phyloP scores from a whole-genome alignment of 1,139 yeast genomes.

The Pichia sp. region DNA sequence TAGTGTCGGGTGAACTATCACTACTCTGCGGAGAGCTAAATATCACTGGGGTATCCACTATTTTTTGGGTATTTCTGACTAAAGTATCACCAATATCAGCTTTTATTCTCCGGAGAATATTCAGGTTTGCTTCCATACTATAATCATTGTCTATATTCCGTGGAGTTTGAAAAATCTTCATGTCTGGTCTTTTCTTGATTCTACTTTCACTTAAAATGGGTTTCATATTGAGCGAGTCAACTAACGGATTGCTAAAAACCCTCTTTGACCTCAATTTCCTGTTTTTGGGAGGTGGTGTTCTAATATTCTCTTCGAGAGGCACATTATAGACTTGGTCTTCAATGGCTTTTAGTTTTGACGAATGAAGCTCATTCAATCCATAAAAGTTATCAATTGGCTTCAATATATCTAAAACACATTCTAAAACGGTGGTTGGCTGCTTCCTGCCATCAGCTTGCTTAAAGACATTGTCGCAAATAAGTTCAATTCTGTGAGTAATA shows the following conservation, averaged over 20 bases:
- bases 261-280: slow-evolving; percentile 6
- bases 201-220: slow-evolving; percentile 10
- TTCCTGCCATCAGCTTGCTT: slow-evolving; percentile 25
- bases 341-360: slow-evolving; percentile 1
- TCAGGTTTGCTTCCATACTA: slow-evolving; percentile 14
- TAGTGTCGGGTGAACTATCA: slow-evolving; percentile 16
- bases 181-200: not conserved
- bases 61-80: not conserved
- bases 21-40: slow-evolving; percentile 10
- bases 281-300: slow-evolving; percentile 8
- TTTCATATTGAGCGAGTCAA: slow-evolving; percentile 15
- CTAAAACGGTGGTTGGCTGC: slow-evolving; percentile 41
- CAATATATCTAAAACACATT: slow-evolving; percentile 26
- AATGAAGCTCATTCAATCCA: slow-evolving; percentile 8
- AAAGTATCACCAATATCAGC: slow-evolving; percentile 3
- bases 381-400: slow-evolving; percentile 13
- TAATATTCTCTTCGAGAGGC: slow-evolving; percentile 9
- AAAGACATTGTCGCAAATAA: slow-evolving; percentile 32
- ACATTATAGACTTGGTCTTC: slow-evolving; percentile 4
- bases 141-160: slow-evolving; percentile 8
- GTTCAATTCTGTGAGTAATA: slow-evolving; percentile 55
- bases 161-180: slow-evolving; percentile 17
- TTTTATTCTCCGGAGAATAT: slow-evolving; percentile 12
- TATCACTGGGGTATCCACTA: slow-evolving; percentile 6
- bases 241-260: slow-evolving; percentile 18